These are phyloP conservation scores for Escovopsis weberi DNA, from an alignment of 2,329 filamentous ascomycete genomes.

Conservation along the genomic window DNA sequence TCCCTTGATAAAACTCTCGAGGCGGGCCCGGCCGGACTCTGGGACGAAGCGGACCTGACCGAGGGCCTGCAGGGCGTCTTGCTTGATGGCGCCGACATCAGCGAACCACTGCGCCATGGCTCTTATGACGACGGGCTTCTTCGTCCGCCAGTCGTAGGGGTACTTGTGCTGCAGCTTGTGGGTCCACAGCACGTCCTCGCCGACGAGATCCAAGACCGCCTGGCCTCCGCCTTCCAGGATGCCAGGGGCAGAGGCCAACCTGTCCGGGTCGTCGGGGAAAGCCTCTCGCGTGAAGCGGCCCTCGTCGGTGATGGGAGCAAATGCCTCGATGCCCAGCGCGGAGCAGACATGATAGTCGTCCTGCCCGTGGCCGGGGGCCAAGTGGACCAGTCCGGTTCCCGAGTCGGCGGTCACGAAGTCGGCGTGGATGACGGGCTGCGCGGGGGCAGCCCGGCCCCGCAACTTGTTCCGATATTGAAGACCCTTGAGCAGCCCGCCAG, in stretches of 20 bases:
- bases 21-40: constrained; percentile 52
- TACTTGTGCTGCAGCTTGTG: constrained; percentile 81
- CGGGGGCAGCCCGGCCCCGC: constrained; percentile 37
- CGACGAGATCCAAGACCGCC: constrained; percentile 55
- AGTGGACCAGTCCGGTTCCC: constrained; percentile 90
- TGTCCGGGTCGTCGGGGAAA: constrained; percentile 51
- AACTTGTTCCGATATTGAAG: constrained; percentile 59
- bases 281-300: constrained; percentile 72
- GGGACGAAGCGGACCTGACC: constrained; percentile 66
- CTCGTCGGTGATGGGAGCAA: constrained; percentile 70
- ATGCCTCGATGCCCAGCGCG: constrained; percentile 53
- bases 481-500: constrained; percentile 50
- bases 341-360: constrained; percentile 84
- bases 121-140: constrained; percentile 76
- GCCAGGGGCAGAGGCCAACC: constrained; percentile 50
- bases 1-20: constrained; percentile 75
- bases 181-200: constrained; percentile 48
- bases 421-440: constrained; percentile 63
- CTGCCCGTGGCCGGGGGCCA: constrained; percentile 89
- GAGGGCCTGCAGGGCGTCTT: constrained; percentile 54
- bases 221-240: constrained; percentile 58
- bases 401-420: constrained; percentile 81
- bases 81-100: constrained; percentile 72
- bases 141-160: constrained; percentile 95
- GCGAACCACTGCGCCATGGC: constrained; percentile 98